phyloP scores from a whole-genome alignment of 2,329 filamentous ascomycete species.

The Blumeria graminis region DNA sequence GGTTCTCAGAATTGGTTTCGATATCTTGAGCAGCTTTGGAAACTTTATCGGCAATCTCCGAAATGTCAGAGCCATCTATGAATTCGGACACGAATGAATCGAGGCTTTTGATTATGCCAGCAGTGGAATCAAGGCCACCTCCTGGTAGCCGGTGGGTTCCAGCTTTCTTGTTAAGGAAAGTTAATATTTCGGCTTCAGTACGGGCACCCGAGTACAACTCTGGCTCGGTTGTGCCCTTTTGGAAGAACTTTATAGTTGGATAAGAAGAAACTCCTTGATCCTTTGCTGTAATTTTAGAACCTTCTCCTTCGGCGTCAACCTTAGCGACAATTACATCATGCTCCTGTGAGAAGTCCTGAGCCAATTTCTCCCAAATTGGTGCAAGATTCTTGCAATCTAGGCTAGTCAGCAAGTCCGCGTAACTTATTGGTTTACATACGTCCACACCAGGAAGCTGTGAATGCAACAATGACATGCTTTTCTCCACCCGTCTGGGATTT shows the following conservation, averaged over 20 bases:
- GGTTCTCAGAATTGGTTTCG: conserved; percentile 36
- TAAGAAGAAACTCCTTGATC: conserved; percentile 64
- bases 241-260: conserved; percentile 96
- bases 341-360: conserved; percentile 58
- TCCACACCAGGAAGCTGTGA: conserved; percentile 96
- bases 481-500: conserved; percentile 54
- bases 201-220: conserved; percentile 54
- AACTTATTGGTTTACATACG: conserved; percentile 29
- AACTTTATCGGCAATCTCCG: conserved; percentile 43
- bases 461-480: conserved; percentile 81
- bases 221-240: conserved; percentile 51
- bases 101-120: conserved; percentile 60
- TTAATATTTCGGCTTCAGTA: conserved; percentile 48
- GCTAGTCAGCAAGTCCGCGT: conserved; percentile 5
- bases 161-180: conserved; percentile 69
- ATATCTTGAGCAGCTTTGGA: conserved; percentile 44
- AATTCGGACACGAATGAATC: conserved; percentile 57
- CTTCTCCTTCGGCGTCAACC: conserved; percentile 76
- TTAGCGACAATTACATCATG: conserved; percentile 69
- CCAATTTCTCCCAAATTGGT: conserved; percentile 72
- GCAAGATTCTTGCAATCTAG: conserved; percentile 91
- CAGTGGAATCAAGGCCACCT: conserved; percentile 52
- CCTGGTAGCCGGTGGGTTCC: conserved; percentile 67
- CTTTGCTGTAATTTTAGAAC: conserved; percentile 53
- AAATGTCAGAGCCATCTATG: conserved; percentile 29